phyloP scores from a whole-genome alignment of 2,329 filamentous ascomycete genomes.

The Sporothrix phasma region DNA sequence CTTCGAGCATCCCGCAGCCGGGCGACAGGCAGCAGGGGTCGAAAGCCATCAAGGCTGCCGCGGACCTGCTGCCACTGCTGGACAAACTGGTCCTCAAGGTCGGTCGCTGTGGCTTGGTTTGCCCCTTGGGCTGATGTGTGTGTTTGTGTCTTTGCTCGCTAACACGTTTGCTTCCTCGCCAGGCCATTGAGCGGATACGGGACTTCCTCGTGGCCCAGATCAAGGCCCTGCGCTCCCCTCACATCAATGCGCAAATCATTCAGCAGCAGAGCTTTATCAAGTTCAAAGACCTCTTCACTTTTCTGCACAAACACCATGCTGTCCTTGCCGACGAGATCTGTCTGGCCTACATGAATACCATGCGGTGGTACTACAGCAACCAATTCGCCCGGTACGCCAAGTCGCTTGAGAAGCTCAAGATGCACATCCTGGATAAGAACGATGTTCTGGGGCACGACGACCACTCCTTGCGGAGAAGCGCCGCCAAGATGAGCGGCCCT shows the following conservation, averaged over 20 bases:
- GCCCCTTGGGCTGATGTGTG: conserved; percentile 12
- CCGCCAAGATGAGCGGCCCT: conserved; percentile 46
- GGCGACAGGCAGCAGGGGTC: conserved; percentile 34
- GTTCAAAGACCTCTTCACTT: conserved; percentile 80
- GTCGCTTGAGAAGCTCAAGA: conserved; percentile 71
- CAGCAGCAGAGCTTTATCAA: conserved; percentile 85
- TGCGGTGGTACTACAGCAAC: conserved; percentile 95
- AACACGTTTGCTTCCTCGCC: background rate
- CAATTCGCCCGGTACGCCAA: conserved; percentile 84
- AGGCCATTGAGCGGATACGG: conserved; percentile 86
- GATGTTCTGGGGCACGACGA: conserved; percentile 78
- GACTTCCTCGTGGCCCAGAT: conserved; percentile 93
- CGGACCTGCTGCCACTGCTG: conserved; percentile 76
- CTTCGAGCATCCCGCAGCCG: conserved; percentile 27
- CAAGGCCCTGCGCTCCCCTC: conserved; percentile 84
- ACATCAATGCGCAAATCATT: conserved; percentile 94
- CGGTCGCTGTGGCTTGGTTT: conserved; percentile 10
- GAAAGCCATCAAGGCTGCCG: conserved; percentile 71
- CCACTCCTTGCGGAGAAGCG: conserved; percentile 33
- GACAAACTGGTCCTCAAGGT: conserved; percentile 77
- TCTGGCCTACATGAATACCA: conserved; percentile 93
- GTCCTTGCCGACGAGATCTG: conserved; percentile 82
- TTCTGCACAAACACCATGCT: conserved; percentile 72
- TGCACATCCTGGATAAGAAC: conserved; percentile 73
- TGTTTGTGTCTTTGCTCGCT: background rate